Evolutionary conservation across 2,329 filamentous ascomycete genomes (phyloP).

Genomic region (Annulohypoxylon truncatum): DNA sequence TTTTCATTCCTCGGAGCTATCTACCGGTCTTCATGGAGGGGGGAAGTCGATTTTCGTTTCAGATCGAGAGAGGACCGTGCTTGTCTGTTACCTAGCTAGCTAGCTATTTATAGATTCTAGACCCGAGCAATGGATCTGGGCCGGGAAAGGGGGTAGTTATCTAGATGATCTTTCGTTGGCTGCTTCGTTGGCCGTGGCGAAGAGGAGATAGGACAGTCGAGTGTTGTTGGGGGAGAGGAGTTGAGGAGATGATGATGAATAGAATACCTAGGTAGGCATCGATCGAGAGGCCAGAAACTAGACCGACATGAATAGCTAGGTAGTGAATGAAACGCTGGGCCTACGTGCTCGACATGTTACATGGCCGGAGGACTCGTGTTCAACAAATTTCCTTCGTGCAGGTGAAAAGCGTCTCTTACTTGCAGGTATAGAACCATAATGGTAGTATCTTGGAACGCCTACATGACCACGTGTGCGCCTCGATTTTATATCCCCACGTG

Average conservation of each 20-base stretch:
- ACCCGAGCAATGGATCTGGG: background rate
- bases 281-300: background rate
- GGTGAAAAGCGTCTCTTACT: background rate
- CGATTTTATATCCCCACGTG: slow-evolving; percentile 1
- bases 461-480: background rate
- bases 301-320: background rate
- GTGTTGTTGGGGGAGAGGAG: background rate
- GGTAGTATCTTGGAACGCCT: background rate
- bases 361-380: background rate
- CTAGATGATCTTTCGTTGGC: background rate
- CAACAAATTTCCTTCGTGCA: background rate
- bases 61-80: background rate
- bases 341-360: background rate
- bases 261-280: background rate
- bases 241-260: background rate
- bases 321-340: background rate
- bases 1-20: background rate
- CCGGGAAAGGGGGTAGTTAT: background rate
- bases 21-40: background rate
- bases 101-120: slow-evolving; percentile 1
- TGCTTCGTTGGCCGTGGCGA: background rate
- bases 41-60: background rate
- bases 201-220: background rate
- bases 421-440: background rate
- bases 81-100: background rate